Base-by-base conservation (phyloP, 164 flowering plant genomes). In the Nymphaea thermarum region DNA sequence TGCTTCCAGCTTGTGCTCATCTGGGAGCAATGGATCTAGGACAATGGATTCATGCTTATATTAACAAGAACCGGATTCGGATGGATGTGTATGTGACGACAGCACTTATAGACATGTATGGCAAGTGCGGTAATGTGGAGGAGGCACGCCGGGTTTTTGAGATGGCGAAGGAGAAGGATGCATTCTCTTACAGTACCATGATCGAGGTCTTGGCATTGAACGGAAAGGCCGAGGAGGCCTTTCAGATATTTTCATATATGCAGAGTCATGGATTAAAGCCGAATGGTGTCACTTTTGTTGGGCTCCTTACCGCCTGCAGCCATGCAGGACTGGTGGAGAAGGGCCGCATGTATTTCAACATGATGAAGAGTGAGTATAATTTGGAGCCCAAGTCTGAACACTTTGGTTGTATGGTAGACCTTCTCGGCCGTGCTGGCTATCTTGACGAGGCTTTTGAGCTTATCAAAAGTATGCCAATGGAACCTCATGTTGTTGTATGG, bases 351-450 rank as follows among this genome's bases (percentile, higher is more conserved):
- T 75, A 72, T 64, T 78, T 75, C 18, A 42, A 62, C 15, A 65
- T 68, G 68, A 75, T 75, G 75, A 69, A 53, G 5, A 43, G 67
- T 43, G 78, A 70, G n/a, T 78, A 63, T 67, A 71, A 72, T 15
- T 44, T 78, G 70, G 61, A 17, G 11, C 80, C 73, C 2, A 67
- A 72, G 69, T 62, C 72, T 43, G 75, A 75, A 51, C 80, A 78
- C 62, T 78, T 42, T 65, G 78, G 76, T 45, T 78, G 80, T n/a
- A 60, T 78, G 67, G 80, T 75, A 36, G 78, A 78, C 72, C 76
- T 78, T 42, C 72, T 77, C 7, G 76, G 78, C 43, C 75, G 72
- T 43, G 71, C 77, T 5, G 78, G 76, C 55, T 66, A 44, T 44
- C 62, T 75, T 43, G 67, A 66, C 14, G 71, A 78, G 63, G 78